Base-by-base conservation (phyloP, 1,284 basidiomycete species). In the Leccinum holopus region DNA sequence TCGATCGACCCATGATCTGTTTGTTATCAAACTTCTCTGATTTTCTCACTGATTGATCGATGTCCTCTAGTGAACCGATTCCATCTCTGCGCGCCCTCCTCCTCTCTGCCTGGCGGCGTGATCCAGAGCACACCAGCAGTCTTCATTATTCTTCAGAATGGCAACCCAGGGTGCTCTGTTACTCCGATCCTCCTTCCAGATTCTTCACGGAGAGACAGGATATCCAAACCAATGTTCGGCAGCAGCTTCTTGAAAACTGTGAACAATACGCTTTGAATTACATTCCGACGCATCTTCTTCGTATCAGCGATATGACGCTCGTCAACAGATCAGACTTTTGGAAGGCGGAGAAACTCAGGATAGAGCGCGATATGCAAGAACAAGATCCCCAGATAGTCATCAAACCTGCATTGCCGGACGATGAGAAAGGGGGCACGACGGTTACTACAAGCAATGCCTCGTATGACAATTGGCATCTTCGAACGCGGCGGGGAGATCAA, bases 51-150 rank as follows among this genome's bases (percentile, higher is more conserved):
- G 25, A 53, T 53, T 28, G 28, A 53, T 53, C 2, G 33, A 65
- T 67, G 66, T n/a, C 41, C 7, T 9, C 18, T 8, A 44, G 30
- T 35, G 37, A 60, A n/a, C 14, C 51, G 12, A 41, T 11, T 30
- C 21, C 21, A n/a, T 35, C 61, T 28, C 33, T 69, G 4, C 58
- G 21, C 6, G 49, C 58, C 8, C 41, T 53, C 41, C 67, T 69
- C 25, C 39, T 66, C 28, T 58, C 67, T 2, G 49, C 67, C 9
- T 66, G 67, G 67, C 65, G 33, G 44, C 62, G 47, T 33, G 67
- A 66, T 56, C 67, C 59, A 47, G 67, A 57, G 9, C 28, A 53
- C 25, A 11, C 25, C 8, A 12, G 35, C 30, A 49, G 53, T 28
- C 12, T 32, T 12, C 47, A 44, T 11, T 10, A 61, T 56, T 49